Percentiles rank a stretch among this genome's conserved stretches.
phyloP scores from a whole-genome alignment of 176 grass and related monocot species.

The sorghum (Sorghum bicolor) region Sorghum_bicolor_NCBIv3 NC_012870.2:2460001-2460500 shows the following conservation, averaged over 20 bases:
- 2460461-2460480: background rate
- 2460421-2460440: background rate
- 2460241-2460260: background rate
- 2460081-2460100: background rate
- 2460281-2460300: background rate
- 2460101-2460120: background rate
- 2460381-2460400: background rate
- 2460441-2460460: background rate
- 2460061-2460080: background rate
- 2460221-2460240: background rate
- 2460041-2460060: constrained; percentile 11
- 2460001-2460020: constrained; percentile 46
- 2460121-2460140: background rate
- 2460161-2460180: background rate
- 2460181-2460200: background rate
- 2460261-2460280: background rate
- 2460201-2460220: background rate
- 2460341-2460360: background rate
- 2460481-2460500: background rate
- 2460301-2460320: background rate
- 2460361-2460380: background rate
- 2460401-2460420: background rate
- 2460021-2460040: constrained; percentile 21
- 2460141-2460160: background rate
- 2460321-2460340: background rate